Base-by-base conservation (phyloP, 495 filamentous ascomycete species). In the Collariella sp. region DNA sequence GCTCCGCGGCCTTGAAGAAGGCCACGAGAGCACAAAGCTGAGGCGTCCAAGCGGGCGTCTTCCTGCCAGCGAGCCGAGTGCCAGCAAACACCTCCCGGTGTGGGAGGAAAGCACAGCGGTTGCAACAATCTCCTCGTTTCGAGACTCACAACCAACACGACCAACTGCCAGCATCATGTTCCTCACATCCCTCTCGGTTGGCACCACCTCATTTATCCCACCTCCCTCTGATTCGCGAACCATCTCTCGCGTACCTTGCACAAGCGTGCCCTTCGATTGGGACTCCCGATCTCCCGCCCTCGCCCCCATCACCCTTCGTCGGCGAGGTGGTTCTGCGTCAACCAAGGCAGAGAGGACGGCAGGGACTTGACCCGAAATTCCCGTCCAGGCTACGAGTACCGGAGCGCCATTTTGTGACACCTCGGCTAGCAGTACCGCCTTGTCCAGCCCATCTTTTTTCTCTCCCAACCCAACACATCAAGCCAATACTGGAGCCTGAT, bases 181-280 rank as follows among this genome's bases (percentile, higher is more conserved):
- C 26, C 26, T 31, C 26, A 9, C 26, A 31, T 31, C 26, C 26
- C 9, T 20, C 5, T 40, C 39, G 48, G 13, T 23, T 35, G 48
- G 41, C 22, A 35, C 34, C 39, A 39, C 24, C 16, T 50, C 47
- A 24, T 50, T 13, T 50, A 50, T 22, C 23, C 23, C n/a, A 2
- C 22, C 13, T 6, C 12, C 11, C 16, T n/a, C n/a, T 51, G 5
- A 51, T 42, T 51, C 36, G 48, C 20, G 7, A 41, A n/a, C n/a
- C n/a, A n/a, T 13, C 22, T 11, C 20, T 39, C 47, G 47, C 48
- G 48, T 51, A 51, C 48, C 48, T 51, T 51, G 48, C 48, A 51
- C 48, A 51, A 51, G 48, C 36, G 48, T 42, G 36, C 41, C 41
- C 22, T 51, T 31, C 46, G 5, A 38, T 18, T 22, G 5, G 24